Evolutionary conservation across 2,329 filamentous ascomycete genomes (phyloP).

Genomic region (Calonectria multiphialidica): DNA sequence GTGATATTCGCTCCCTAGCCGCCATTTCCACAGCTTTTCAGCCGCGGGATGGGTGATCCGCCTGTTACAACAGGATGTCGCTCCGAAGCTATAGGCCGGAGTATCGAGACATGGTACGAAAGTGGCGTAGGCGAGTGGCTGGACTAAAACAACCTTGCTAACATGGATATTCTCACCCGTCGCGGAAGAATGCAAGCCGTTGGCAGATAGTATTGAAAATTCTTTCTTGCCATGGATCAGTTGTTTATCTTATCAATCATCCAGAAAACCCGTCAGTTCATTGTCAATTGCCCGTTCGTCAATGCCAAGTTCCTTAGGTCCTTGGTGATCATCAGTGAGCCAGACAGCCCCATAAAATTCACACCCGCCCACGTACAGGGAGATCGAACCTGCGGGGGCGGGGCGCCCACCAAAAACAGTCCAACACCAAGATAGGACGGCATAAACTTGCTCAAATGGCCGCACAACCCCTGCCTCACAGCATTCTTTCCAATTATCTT

Average conservation of each 20-base stretch:
- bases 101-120: constrained; percentile 35
- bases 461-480: constrained; percentile 44
- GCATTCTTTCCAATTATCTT: not conserved
- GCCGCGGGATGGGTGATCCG: not conserved
- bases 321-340: not conserved
- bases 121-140: constrained; percentile 27
- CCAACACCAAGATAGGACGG: constrained; percentile 30
- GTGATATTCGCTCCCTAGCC: constrained; percentile 17
- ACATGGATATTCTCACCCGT: not conserved
- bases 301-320: not conserved
- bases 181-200: too few relatives aligned
- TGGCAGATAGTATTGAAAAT: not conserved
- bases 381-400: constrained; percentile 22
- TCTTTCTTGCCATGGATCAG: not conserved
- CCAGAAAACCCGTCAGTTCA: too few relatives aligned
- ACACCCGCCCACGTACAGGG: not conserved
- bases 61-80: not conserved
- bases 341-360: not conserved
- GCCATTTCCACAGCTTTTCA: not conserved
- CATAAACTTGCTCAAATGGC: constrained; percentile 58
- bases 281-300: not conserved
- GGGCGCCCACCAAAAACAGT: constrained; percentile 18
- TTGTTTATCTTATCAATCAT: too few relatives aligned
- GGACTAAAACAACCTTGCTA: not conserved
- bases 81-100: constrained; percentile 18